phyloP scores from a whole-genome alignment of 1,284 basidiomycete species.

The Boletellus deceptivus region DNA sequence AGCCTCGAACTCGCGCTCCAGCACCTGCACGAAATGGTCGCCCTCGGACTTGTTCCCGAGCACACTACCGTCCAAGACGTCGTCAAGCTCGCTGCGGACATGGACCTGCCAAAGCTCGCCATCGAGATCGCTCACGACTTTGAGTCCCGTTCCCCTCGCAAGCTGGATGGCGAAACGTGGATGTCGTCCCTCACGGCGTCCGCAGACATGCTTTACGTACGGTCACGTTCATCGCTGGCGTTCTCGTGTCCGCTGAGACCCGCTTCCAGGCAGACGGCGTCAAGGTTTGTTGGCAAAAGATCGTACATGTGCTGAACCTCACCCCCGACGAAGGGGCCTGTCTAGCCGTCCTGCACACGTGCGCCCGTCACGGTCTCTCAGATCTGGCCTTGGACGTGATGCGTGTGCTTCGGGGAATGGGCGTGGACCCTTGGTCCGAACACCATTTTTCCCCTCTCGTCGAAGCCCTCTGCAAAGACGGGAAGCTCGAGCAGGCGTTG shows the following conservation, averaged over 20 bases:
- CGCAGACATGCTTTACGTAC: slow-evolving; percentile 59
- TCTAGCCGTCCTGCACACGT: slow-evolving; percentile 65
- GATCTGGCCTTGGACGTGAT: slow-evolving; percentile 68
- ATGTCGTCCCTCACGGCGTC: slow-evolving; percentile 56
- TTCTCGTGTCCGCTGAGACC: slow-evolving; percentile 4
- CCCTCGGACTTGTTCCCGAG: slow-evolving; percentile 46
- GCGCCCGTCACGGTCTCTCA: slow-evolving; percentile 67
- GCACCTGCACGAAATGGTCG: slow-evolving; percentile 51
- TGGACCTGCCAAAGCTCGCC: slow-evolving; percentile 60
- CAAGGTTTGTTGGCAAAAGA: slow-evolving; percentile 58
- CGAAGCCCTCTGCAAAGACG: slow-evolving; percentile 56
- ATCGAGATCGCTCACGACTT: slow-evolving; percentile 62
- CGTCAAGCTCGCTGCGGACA: slow-evolving; percentile 47
- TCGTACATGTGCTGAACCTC: slow-evolving; percentile 50
- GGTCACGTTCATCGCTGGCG: slow-evolving; percentile 27
- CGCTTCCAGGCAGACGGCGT: slow-evolving; percentile 62
- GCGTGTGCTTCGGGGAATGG: slow-evolving; percentile 47
- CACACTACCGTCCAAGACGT: slow-evolving; percentile 48
- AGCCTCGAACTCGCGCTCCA: slow-evolving; percentile 67
- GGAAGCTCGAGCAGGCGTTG: slow-evolving; percentile 59
- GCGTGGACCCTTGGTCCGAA: slow-evolving; percentile 53
- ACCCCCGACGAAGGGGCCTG: slow-evolving; percentile 75
- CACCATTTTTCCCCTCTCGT: slow-evolving; percentile 70
- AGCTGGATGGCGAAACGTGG: slow-evolving; percentile 56
- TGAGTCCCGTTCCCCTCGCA: slow-evolving; percentile 52